Evolutionary conservation across 495 filamentous ascomycete species (phyloP), one percentile per base, ranked within the genome.

Genomic region (Melanomma pulvis-pyrius): DNA sequence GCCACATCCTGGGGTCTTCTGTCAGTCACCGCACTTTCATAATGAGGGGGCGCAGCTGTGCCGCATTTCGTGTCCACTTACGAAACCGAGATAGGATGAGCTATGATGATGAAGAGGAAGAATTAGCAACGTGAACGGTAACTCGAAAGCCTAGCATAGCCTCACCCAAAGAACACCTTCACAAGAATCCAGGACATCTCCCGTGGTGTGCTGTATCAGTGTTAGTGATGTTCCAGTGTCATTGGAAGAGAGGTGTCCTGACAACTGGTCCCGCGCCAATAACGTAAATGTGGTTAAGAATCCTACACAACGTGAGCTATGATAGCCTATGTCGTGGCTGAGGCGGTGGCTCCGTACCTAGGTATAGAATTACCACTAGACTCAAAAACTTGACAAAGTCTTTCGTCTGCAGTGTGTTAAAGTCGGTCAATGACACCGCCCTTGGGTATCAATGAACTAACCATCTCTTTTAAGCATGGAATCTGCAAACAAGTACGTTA

Each of bases 271-370:
- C 67, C 93, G 84, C 25, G 90, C 93, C 60, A 98, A 84, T 64
- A 97, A 86, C 0, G 90, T 89, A 73, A 97, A 97, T 0, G 92
- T 97, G 0, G 93, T 96, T 28, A 97, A 78, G 79, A 97, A 98
- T 63, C 93, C 92, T 89, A 82, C 69, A 70, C 59, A 51, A 67
- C 13, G 63, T 50, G 61, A 58, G 46, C 65, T 49, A 44, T 54
- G 7, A 21, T 61, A 19, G 36, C 13, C 34, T 24, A 15, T 8
- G 21, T 5, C 26, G 60, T 48, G 53, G 39, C 28, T 29, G 30
- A 48, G 54, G 57, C 46, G 48, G 22, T 25, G 50, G n/a, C 55
- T 15, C 68, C 74, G 65, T 73, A 87, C 86, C 86, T 47, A 89
- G 72, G 72, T 96, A 96, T 67, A 96, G 78, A 59, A 97, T 86